A percentile compares a stretch with the other conserved stretches of the same genome.
Evolutionary conservation across 192 early-diverging fungal species (phyloP).

Genomic region (Backusella liffmaniae): DNA sequence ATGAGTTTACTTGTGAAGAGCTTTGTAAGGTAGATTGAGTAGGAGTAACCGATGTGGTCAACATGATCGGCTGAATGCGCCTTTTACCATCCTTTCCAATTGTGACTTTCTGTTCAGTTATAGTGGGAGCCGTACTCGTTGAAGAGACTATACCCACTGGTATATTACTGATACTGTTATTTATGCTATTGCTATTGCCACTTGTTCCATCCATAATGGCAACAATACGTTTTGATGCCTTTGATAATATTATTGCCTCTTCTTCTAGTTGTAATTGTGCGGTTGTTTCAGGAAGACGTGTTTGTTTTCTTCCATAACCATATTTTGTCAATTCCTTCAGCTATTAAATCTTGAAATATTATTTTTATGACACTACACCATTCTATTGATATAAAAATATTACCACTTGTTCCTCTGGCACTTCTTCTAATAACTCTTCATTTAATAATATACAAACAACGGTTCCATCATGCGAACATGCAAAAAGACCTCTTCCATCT

Average conservation of each 20-base stretch:
- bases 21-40: neutral
- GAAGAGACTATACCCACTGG: neutral
- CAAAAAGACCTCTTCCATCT: slow-evolving; percentile 68
- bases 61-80: slow-evolving; percentile 70
- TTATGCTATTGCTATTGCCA: neutral
- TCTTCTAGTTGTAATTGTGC: slow-evolving; percentile 69
- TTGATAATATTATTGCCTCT: slow-evolving; percentile 29
- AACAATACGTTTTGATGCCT: slow-evolving; percentile 19
- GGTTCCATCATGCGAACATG: slow-evolving; percentile 91
- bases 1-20: neutral
- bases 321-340: slow-evolving; percentile 46
- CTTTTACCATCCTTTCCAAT: slow-evolving; percentile 80
- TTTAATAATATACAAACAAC: slow-evolving; percentile 75
- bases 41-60: slow-evolving; percentile 8
- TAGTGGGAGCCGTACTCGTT: neutral
- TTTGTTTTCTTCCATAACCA: slow-evolving; percentile 45
- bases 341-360: neutral
- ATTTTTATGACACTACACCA: neutral
- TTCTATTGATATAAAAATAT: neutral
- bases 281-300: slow-evolving; percentile 60
- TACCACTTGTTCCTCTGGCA: slow-evolving; percentile 68
- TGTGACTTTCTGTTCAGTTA: slow-evolving; percentile 55
- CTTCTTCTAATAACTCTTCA: slow-evolving; percentile 65
- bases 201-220: slow-evolving; percentile 30
- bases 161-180: neutral